Evolutionary conservation across 208 protist genomes (phyloP), one percentile per base, ranked within the genome.

Genomic region (Strigomonas culicis): DNA sequence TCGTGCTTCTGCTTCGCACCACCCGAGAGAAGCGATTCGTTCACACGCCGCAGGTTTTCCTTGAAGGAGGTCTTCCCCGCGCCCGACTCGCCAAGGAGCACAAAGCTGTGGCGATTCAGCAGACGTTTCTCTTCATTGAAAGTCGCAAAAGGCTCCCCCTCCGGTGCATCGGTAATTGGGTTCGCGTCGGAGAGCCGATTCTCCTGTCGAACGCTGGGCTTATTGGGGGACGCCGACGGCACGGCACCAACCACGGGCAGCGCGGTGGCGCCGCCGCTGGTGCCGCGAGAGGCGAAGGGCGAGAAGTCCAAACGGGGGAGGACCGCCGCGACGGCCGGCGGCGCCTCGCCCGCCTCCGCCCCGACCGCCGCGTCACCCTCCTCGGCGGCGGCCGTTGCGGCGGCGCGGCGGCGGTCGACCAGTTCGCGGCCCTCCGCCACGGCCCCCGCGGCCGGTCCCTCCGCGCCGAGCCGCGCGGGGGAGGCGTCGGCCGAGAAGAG

Each of bases 31-130:
- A 44, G 39, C 39, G 39, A 4, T 4, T 44, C 13, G 47, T 86
- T 77, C 0, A 60, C 72, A 32, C 71, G 67, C n/a, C 61, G 63
- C 27, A 95, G 67, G 59, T 92, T 92, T 43, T 79, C 69, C 21
- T 76, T 70, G 1, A 80, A 63, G 51, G 63, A 64, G 21, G 63
- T 92, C 63, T 95, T 93, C 10, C 89, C 89, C 19, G 63, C 58
- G 34, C 72, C 70, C 2, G 73, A 64, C 0, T 75, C 59, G 0
- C 89, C 89, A 0, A 95, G 22, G 47, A 92, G 79, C 28, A 91
- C 68, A 39, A 93, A 69, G n/a, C 81, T 92, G 75, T 95, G 84
- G 19, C 75, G 82, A 21, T 79, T 79, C 0, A 84, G 60, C 43
- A 86, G 78, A 2, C 43, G 56, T 3, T 15, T 32, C n/a, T 59